Evolutionary conservation across 1,284 basidiomycete genomes (phyloP).

Genomic region (Fomitiporia mediterranea): DNA sequence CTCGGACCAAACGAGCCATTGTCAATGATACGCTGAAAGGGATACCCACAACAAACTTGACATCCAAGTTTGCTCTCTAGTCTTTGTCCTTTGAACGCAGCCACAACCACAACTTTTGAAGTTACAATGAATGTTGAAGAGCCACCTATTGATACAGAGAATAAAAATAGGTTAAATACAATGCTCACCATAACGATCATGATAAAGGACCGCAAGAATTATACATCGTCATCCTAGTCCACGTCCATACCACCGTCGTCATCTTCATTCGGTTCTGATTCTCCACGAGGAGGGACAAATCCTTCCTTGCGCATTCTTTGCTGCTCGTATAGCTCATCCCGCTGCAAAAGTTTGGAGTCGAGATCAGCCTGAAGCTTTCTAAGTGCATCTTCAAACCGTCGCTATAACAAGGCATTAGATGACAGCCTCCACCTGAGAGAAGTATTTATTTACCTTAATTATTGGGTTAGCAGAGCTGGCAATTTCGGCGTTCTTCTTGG

Average conservation of each 20-base stretch:
- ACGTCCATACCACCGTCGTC: slow-evolving; percentile 32
- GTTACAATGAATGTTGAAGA: background rate
- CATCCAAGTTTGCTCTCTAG: too few relatives aligned
- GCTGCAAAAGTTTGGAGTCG: slow-evolving; percentile 79
- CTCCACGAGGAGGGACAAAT: slow-evolving; percentile 40
- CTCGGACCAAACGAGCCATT: too few relatives aligned
- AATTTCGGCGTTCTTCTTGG: slow-evolving; percentile 82
- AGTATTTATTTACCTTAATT: slow-evolving; percentile 73
- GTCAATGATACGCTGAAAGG: too few relatives aligned
- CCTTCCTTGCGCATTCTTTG: slow-evolving; percentile 64
- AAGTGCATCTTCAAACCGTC: slow-evolving; percentile 91
- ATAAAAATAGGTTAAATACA: background rate
- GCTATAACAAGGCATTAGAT: slow-evolving; percentile 54
- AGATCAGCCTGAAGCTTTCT: slow-evolving; percentile 84
- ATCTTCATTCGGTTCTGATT: slow-evolving; percentile 41
- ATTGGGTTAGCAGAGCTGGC: slow-evolving; percentile 86
- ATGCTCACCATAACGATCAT: too few relatives aligned
- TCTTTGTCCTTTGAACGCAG: too few relatives aligned
- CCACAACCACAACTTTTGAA: background rate
- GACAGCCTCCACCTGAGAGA: too few relatives aligned
- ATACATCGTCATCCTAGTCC: background rate
- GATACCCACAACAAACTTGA: too few relatives aligned
- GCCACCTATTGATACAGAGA: background rate
- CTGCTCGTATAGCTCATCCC: slow-evolving; percentile 72
- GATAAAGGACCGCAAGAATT: too few relatives aligned